These are phyloP conservation scores for Endothia cerciana DNA, from an alignment of 2,329 filamentous ascomycete genomes.

Conservation along the genomic window DNA sequence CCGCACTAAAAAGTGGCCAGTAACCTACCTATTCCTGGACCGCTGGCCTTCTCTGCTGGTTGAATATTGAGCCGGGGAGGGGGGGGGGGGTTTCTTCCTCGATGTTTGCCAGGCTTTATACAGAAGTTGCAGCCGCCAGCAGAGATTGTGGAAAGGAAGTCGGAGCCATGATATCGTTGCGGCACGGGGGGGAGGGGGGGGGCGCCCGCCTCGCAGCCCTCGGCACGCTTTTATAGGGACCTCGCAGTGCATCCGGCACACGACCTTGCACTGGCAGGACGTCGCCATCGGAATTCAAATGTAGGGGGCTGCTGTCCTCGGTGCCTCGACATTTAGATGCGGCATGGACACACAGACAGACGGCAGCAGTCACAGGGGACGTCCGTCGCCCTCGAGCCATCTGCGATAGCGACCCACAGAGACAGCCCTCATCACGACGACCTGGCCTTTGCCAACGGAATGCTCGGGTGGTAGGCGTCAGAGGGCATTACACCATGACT, in stretches of 20 bases:
- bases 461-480: too few species aligned
- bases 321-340: constrained; percentile 1
- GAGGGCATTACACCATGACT: neutral
- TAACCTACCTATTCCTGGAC: constrained; percentile 3
- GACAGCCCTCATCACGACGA: neutral
- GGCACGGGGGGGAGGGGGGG: neutral
- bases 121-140: too few species aligned
- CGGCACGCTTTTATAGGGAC: neutral
- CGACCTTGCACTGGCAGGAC: neutral
- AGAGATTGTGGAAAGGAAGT: neutral
- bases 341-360: too few species aligned
- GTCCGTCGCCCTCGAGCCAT: too few species aligned
- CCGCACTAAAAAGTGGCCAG: neutral
- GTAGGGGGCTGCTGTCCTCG: constrained; percentile 7
- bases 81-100: neutral
- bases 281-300: constrained; percentile 10
- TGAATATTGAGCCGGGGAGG: constrained; percentile 14
- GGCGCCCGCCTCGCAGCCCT: constrained; percentile 8
- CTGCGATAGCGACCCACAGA: neutral
- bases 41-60: neutral
- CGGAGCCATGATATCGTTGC: constrained; percentile 3
- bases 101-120: neutral
- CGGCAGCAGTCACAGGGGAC: too few species aligned
- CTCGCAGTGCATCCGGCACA: neutral
- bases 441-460: neutral